These are phyloP conservation scores for Penicillium paxilli DNA, from an alignment of 495 filamentous ascomycete species.

Conservation along the genomic window DNA sequence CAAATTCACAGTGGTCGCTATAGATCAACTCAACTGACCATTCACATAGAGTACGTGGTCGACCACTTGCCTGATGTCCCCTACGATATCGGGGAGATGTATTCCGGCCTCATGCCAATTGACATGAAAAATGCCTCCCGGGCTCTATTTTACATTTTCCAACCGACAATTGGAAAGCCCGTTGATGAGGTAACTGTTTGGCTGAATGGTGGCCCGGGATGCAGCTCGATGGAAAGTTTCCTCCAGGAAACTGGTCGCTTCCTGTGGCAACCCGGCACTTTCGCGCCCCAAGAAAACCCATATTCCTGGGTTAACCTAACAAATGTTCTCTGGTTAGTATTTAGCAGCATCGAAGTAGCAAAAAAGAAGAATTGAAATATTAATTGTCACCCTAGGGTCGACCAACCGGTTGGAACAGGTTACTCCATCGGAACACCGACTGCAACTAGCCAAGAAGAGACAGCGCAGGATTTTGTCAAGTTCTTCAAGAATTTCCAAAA, in stretches of 20 bases:
- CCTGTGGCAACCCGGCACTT: conserved; percentile 60
- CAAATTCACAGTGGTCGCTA: background rate
- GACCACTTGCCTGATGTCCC: conserved; percentile 70
- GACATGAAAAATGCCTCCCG: conserved; percentile 51
- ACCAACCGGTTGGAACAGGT: conserved; percentile 59
- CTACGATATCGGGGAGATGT: conserved; percentile 74
- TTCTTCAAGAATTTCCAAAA: conserved; percentile 67
- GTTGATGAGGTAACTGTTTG: conserved; percentile 73
- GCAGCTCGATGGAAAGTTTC: conserved; percentile 66
- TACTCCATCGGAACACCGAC: conserved; percentile 57
- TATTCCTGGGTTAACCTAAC: conserved; percentile 70
- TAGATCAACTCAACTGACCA: background rate
- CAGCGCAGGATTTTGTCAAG: conserved; percentile 58
- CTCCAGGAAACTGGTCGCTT: conserved; percentile 68
- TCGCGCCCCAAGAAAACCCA: conserved; percentile 56
- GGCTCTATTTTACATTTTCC: conserved; percentile 53
- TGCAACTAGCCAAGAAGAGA: conserved; percentile 54
- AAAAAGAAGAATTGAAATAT: background rate
- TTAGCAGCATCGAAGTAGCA: background rate
- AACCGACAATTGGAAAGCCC: conserved; percentile 45
- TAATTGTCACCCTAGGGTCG: conserved; percentile 34
- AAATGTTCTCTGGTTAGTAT: conserved; percentile 58
- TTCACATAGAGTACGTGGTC: conserved; percentile 57
- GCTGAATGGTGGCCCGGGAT: conserved; percentile 69
- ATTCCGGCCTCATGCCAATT: conserved; percentile 74